These are phyloP conservation scores for Metschnikowia hibisci DNA, from an alignment of 805 yeast genomes.

Conservation along the genomic window DNA sequence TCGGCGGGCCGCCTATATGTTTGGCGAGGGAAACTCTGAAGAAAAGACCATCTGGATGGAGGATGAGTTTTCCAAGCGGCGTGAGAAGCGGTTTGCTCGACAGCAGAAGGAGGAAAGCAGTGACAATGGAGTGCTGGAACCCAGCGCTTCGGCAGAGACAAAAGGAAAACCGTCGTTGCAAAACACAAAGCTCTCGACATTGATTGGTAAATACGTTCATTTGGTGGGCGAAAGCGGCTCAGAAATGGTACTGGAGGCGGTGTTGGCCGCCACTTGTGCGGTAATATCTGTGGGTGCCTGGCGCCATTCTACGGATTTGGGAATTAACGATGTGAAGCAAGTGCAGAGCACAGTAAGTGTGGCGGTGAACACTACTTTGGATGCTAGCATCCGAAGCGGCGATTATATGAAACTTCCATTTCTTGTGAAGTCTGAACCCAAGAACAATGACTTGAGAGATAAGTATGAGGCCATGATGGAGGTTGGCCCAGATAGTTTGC, in stretches of 20 bases:
- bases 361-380: slow-evolving; percentile 11
- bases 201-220: slow-evolving; percentile 34
- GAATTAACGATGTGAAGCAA: slow-evolving; percentile 7
- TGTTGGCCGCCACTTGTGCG: slow-evolving; percentile 23
- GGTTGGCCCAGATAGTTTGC: no score
- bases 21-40: slow-evolving; percentile 55
- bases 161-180: slow-evolving; percentile 11
- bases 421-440: slow-evolving; percentile 8
- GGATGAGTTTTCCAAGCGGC: slow-evolving; percentile 63
- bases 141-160: not conserved
- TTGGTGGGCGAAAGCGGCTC: slow-evolving; percentile 31
- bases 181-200: slow-evolving; percentile 24
- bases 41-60: slow-evolving; percentile 68
- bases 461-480: slow-evolving; percentile 2
- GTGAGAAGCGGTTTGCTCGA: slow-evolving; percentile 53
- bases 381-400: slow-evolving; percentile 11
- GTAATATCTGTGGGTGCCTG: slow-evolving; percentile 18
- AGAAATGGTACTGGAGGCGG: slow-evolving; percentile 32
- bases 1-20: slow-evolving; percentile 64
- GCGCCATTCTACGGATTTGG: slow-evolving; percentile 4
- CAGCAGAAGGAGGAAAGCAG: slow-evolving; percentile 29
- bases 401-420: slow-evolving; percentile 11
- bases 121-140: not conserved
- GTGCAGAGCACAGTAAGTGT: slow-evolving; percentile 9
- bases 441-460: not conserved